Percentiles rank a stretch among this genome's conserved stretches.
Evolutionary conservation across 73 alveolate genomes (phyloP).

Genomic region (Blepharisma japonicum): DNA sequence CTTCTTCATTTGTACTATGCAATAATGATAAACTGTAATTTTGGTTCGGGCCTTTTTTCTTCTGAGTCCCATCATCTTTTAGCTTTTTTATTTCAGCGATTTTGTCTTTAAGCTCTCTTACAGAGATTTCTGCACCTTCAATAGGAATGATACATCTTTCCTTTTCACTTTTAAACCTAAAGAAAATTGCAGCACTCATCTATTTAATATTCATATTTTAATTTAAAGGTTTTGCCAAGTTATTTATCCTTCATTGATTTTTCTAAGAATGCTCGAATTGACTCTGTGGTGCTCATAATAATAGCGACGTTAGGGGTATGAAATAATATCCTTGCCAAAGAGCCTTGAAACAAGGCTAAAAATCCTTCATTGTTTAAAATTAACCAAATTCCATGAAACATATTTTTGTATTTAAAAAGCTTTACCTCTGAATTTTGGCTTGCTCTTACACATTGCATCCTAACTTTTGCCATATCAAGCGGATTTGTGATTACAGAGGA

Average conservation of each 20-base stretch:
- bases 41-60: slow-evolving; percentile 24
- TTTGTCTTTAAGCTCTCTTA: neutral
- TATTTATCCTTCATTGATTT: neutral
- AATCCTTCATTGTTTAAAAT: slow-evolving; percentile 74
- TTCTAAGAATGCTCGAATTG: slow-evolving; percentile 35
- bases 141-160: slow-evolving; percentile 1
- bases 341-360: slow-evolving; percentile 73
- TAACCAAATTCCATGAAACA: slow-evolving; percentile 70
- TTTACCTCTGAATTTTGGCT: slow-evolving; percentile 31
- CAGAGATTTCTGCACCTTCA: slow-evolving; percentile 6
- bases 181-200: slow-evolving; percentile 6
- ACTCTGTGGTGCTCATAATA: slow-evolving; percentile 67
- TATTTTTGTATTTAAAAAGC: slow-evolving; percentile 63
- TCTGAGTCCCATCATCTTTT: slow-evolving; percentile 12
- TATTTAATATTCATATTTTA: neutral
- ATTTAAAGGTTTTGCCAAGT: neutral
- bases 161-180: slow-evolving; percentile 18
- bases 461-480: slow-evolving; percentile 86
- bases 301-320: slow-evolving; percentile 78
- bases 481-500: slow-evolving; percentile 89
- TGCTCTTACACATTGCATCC: slow-evolving; percentile 85
- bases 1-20: neutral
- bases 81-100: slow-evolving; percentile 5
- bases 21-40: neutral
- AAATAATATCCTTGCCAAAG: slow-evolving; percentile 69